Evolutionary conservation across 2,329 filamentous ascomycete species (phyloP), one percentile per base, ranked within the genome.

Genomic region (Fusarium albosuccineum): DNA sequence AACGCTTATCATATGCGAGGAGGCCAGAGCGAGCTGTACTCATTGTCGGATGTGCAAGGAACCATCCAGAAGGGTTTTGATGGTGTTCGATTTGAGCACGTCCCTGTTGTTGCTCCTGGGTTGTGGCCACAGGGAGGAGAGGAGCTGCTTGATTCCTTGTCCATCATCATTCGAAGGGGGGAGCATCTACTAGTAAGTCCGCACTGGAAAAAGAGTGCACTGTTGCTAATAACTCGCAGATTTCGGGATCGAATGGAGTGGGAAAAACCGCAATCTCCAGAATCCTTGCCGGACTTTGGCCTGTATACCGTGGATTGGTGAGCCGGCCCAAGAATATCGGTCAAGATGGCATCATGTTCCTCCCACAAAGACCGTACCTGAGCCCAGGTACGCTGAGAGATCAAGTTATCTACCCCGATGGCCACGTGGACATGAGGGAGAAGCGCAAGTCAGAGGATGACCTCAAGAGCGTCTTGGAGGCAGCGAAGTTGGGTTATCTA

Each of bases 391-490:
- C 96, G 1, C 84, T 98, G 9, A 91, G 96, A 27, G 97, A 99
- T 74, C 97, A 99, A 81, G 93, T 99, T 73, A 97, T 98, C 75
- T 99, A 99, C 72, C 96, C 96, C 0, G 94, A 99, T 73, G 95
- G 93, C 7, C 95, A 97, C 76, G 83, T 94, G 41, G 96, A 99
- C 73, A 98, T 99, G 96, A 90, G 89, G 30, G 90, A 92, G 61
- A 90, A 91, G 64, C 89, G 91, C 14, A 90, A 91, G 71, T 88
- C 87, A 3, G 96, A 99, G 76, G 83, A 88, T 33, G 92, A 97
- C 68, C 85, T 99, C 17, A 88, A 91, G 75, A 84, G 84, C 27
- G 88, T 97, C 3, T 86, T 99, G 4, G 92, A 97, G 58, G 91
- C 92, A 52, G 94, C 94, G 0, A 89, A 89, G 58, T 85, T 99